phyloP scores from a whole-genome alignment of 495 filamentous ascomycete species.

The Aspergillus funiculosus region DNA sequence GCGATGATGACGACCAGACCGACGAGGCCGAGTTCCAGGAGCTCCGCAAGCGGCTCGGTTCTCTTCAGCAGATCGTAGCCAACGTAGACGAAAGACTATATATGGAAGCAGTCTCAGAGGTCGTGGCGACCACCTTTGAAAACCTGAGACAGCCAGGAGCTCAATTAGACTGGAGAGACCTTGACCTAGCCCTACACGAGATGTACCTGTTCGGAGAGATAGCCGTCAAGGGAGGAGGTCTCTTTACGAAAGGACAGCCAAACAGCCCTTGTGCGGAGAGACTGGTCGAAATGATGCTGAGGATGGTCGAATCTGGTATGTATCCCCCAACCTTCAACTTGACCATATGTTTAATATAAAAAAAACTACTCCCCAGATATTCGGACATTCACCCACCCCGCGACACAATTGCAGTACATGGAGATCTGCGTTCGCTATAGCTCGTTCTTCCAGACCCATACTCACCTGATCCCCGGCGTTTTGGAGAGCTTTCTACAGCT shows the following conservation, averaged over 20 bases:
- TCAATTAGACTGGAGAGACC: conserved; percentile 85
- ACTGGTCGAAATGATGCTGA: conserved; percentile 82
- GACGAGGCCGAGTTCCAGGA: conserved; percentile 99
- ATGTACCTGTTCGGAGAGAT: conserved; percentile 96
- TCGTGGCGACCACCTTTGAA: conserved; percentile 78
- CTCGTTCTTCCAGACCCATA: conserved; percentile 83
- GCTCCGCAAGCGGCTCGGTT: conserved; percentile 77
- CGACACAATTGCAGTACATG: conserved; percentile 94
- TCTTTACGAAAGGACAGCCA: conserved; percentile 76
- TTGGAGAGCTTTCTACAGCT: conserved; percentile 90
- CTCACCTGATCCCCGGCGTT: conserved; percentile 69
- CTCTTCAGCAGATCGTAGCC: conserved; percentile 84
- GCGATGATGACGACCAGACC: conserved; percentile 85
- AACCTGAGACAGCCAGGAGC: conserved; percentile 62
- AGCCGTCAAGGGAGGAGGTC: conserved; percentile 72
- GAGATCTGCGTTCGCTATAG: conserved; percentile 92
- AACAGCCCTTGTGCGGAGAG: conserved; percentile 67
- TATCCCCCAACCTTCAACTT: background rate
- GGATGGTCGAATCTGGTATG: conserved; percentile 89
- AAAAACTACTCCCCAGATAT: conserved; percentile 61
- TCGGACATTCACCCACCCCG: conserved; percentile 78
- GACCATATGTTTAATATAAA: no score
- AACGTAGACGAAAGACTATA: conserved; percentile 79
- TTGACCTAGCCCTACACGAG: conserved; percentile 93
- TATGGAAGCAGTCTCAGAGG: conserved; percentile 72